Conservation (phyloP, 2,329 filamentous ascomycete species). For the Byssothecium circinans region DNA sequence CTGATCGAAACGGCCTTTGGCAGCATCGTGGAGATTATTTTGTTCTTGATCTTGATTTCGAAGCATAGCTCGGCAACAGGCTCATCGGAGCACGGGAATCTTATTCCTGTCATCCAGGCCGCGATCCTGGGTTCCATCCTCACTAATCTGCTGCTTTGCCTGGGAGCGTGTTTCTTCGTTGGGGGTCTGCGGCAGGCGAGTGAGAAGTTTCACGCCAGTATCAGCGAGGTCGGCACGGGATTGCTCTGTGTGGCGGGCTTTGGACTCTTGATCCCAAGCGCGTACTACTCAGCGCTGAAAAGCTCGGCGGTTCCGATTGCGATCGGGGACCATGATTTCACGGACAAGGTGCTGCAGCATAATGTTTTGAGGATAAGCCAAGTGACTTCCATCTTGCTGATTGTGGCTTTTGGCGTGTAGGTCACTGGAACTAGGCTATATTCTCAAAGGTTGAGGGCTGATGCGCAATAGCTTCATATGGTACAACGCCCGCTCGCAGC, state of each 20-base stretch:
- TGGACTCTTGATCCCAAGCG: slow-evolving; percentile 38
- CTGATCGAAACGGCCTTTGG: slow-evolving; percentile 64
- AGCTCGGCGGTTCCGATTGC: slow-evolving; percentile 27
- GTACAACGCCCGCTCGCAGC: slow-evolving; percentile 75
- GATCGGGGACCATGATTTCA: slow-evolving; percentile 34
- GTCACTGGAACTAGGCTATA: slow-evolving; percentile 50
- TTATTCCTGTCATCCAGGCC: slow-evolving; percentile 72
- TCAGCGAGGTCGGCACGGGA: slow-evolving; percentile 78
- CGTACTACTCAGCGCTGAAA: slow-evolving; percentile 50
- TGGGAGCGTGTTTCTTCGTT: slow-evolving; percentile 79
- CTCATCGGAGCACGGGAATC: slow-evolving; percentile 48
- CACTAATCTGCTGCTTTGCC: slow-evolving; percentile 76
- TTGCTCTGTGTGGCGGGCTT: slow-evolving; percentile 76
- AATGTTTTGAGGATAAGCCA: slow-evolving; percentile 41
- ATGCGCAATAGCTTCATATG: slow-evolving; percentile 53
- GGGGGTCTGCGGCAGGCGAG: slow-evolving; percentile 70
- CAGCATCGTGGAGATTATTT: slow-evolving; percentile 76
- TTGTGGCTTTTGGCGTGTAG: slow-evolving; percentile 45
- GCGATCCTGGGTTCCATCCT: slow-evolving; percentile 83
- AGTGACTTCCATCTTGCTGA: slow-evolving; percentile 39
- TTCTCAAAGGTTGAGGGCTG: slow-evolving; percentile 53
- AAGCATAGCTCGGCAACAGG: slow-evolving; percentile 45
- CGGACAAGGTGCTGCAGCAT: slow-evolving; percentile 35
- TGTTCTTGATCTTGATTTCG: slow-evolving; percentile 75
- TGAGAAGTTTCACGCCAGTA: slow-evolving; percentile 71